These are phyloP conservation scores for Penicillium psychrosexuale DNA, from an alignment of 2,329 filamentous ascomycete species.

Conservation along the genomic window DNA sequence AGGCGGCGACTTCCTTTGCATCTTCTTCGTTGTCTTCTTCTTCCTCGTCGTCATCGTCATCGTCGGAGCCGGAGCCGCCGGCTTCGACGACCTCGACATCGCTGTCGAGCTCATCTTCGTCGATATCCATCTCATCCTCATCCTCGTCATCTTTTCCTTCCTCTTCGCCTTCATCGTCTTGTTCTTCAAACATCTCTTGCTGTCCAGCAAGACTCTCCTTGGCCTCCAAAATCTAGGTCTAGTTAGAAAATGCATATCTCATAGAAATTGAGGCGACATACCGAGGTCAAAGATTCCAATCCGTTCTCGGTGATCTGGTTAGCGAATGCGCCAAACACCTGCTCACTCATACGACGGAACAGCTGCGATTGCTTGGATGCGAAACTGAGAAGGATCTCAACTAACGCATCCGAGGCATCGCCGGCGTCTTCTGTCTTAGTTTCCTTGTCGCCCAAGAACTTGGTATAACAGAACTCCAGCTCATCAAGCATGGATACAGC, in stretches of 20 bases:
- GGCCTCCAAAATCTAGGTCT: conserved; percentile 65
- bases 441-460: conserved; percentile 54
- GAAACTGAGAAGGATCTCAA: conserved; percentile 89
- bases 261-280: conserved; percentile 21
- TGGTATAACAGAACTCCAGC: conserved; percentile 70
- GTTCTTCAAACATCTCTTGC: conserved; percentile 76
- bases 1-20: conserved; percentile 55
- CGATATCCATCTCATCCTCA: conserved; percentile 51
- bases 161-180: conserved; percentile 50
- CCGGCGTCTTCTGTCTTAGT: conserved; percentile 51
- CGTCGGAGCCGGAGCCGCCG: conserved; percentile 42
- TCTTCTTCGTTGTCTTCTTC: conserved; percentile 46
- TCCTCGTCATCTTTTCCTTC: conserved; percentile 37
- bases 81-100: conserved; percentile 43
- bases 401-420: conserved; percentile 64
- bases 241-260: conserved; percentile 36
- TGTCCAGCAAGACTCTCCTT: conserved; percentile 82
- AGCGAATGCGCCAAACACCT: conserved; percentile 82
- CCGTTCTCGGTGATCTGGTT: conserved; percentile 69
- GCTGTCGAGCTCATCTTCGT: conserved; percentile 36
- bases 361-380: conserved; percentile 79
- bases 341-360: conserved; percentile 79
- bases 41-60: conserved; percentile 38
- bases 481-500: conserved; percentile 79
- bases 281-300: conserved; percentile 59